A percentile compares a stretch with the other conserved stretches of the same genome.
Evolutionary conservation across 306 rosid species (phyloP).

Genomic region (Myrica gale): DNA sequence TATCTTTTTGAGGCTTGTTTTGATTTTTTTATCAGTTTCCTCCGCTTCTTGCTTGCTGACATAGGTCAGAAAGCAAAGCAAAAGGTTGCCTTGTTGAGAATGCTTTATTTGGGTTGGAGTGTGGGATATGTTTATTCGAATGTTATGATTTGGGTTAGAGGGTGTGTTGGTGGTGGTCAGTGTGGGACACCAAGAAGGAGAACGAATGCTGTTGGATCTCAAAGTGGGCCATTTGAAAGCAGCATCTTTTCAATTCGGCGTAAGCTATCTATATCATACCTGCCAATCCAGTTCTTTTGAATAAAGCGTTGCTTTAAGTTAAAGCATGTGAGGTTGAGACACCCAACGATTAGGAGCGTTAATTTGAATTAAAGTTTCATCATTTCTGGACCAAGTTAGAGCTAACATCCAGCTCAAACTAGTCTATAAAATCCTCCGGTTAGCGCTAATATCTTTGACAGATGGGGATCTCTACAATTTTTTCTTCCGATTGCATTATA

Average conservation of each 20-base stretch:
- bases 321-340: constrained; percentile 52
- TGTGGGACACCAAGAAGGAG: constrained; percentile 1
- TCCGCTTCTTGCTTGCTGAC: too few relatives aligned
- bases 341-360: constrained; percentile 23
- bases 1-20: too few relatives aligned
- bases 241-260: constrained; percentile 17
- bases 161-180: constrained; percentile 26
- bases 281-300: constrained; percentile 48
- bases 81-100: too few relatives aligned
- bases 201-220: constrained; percentile 34
- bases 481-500: too few relatives aligned
- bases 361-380: constrained; percentile 51
- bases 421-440: too few relatives aligned
- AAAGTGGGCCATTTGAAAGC: constrained; percentile 1
- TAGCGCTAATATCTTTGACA: too few relatives aligned
- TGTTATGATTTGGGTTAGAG: neutral
- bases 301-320: constrained; percentile 55
- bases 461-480: too few relatives aligned
- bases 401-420: too few relatives aligned
- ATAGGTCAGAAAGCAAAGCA: too few relatives aligned
- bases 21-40: too few relatives aligned
- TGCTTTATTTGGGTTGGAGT: too few relatives aligned
- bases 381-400: constrained; percentile 27
- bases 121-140: too few relatives aligned
- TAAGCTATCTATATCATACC: constrained; percentile 24